Conservation (phyloP, 1,284 basidiomycete genomes). For the Cutaneotrichosporon sp. region DNA sequence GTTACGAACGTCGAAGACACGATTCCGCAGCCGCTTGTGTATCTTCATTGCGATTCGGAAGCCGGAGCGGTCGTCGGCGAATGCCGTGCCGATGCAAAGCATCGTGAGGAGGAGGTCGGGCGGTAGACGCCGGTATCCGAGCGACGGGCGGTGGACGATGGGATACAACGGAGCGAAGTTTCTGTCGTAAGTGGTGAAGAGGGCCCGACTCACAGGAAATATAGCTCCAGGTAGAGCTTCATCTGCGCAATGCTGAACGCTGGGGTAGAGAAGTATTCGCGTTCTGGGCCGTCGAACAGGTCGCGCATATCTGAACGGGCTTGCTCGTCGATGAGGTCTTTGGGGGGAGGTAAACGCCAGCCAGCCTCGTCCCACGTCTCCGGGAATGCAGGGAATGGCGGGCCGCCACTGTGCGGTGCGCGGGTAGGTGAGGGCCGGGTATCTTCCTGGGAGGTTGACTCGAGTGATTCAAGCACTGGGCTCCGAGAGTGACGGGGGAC, state of each 20-base stretch:
- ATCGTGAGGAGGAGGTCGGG: slow-evolving; percentile 33
- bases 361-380: neutral
- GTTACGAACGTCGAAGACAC: slow-evolving; percentile 29
- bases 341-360: slow-evolving; percentile 1
- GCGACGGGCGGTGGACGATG: slow-evolving; percentile 32
- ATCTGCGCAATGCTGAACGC: slow-evolving; percentile 19
- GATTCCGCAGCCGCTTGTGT: slow-evolving; percentile 26
- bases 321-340: slow-evolving; percentile 4
- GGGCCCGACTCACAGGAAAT: slow-evolving; percentile 28
- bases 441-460: no score
- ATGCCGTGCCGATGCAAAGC: slow-evolving; percentile 32
- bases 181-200: slow-evolving; percentile 10
- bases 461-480: no score
- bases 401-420: no score
- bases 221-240: slow-evolving; percentile 32
- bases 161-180: slow-evolving; percentile 35
- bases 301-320: slow-evolving; percentile 6
- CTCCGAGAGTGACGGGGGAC: no score
- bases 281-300: slow-evolving; percentile 8
- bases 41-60: slow-evolving; percentile 25
- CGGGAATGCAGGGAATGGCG: neutral
- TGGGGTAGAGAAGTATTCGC: slow-evolving; percentile 8
- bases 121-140: slow-evolving; percentile 27
- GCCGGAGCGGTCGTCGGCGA: slow-evolving; percentile 26
- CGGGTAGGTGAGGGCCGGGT: no score